Conservation (phyloP, 2,329 filamentous ascomycete species). For the Fusarium nodosum region DNA sequence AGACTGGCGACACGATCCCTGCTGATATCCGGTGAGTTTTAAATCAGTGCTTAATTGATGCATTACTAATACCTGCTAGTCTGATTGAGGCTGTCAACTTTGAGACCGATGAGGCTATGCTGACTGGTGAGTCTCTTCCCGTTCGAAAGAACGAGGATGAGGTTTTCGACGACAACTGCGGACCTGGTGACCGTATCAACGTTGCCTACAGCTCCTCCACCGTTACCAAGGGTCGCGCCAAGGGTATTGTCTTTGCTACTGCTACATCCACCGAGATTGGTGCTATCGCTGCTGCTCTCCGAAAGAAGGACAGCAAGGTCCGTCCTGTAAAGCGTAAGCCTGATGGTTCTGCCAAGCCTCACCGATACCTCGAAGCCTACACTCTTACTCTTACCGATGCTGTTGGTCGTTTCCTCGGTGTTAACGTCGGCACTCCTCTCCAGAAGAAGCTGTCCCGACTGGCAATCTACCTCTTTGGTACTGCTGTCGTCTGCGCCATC, state of each 20-base stretch:
- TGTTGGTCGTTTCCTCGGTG: slow-evolving; percentile 73
- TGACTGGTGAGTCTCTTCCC: slow-evolving; percentile 74
- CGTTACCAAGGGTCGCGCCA: slow-evolving; percentile 72
- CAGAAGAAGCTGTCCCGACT: slow-evolving; percentile 77
- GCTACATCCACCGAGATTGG: slow-evolving; percentile 74
- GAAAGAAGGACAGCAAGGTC: slow-evolving; percentile 63
- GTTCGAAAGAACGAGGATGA: slow-evolving; percentile 66
- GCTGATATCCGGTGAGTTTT: slow-evolving; percentile 70
- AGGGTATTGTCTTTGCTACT: slow-evolving; percentile 72
- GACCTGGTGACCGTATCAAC: slow-evolving; percentile 70
- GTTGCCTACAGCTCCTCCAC: slow-evolving; percentile 73
- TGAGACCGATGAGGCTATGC: slow-evolving; percentile 74
- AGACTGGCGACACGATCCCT: slow-evolving; percentile 70
- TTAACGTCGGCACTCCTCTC: slow-evolving; percentile 77
- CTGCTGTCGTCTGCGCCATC: slow-evolving; percentile 77
- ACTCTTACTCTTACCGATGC: slow-evolving; percentile 68
- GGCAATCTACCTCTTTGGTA: slow-evolving; percentile 74
- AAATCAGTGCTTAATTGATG: slow-evolving; percentile 43
- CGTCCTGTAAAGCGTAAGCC: slow-evolving; percentile 66
- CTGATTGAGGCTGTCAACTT: slow-evolving; percentile 73
- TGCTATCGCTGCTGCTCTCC: slow-evolving; percentile 67
- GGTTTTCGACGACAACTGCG: slow-evolving; percentile 58
- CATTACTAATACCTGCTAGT: slow-evolving; percentile 59
- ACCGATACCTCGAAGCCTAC: slow-evolving; percentile 64
- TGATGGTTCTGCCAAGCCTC: slow-evolving; percentile 66